Evolutionary conservation across 345 rosid genomes (phyloP).

Genomic region (Hibiscus trionum): DNA sequence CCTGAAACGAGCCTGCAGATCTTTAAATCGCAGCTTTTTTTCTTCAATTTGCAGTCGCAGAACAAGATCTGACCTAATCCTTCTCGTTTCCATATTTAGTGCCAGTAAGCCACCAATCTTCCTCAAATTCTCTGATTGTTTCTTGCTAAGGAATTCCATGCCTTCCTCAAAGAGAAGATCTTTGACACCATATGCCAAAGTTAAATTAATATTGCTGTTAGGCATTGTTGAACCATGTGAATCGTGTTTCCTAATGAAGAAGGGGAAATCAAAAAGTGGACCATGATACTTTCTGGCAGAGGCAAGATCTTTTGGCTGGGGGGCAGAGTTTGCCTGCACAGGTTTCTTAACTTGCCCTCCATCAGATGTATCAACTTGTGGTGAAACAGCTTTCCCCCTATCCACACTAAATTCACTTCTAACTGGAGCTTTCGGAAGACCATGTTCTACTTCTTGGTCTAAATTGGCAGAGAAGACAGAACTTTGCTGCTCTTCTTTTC

Average conservation of each 20-base stretch:
- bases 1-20: constrained; percentile 77
- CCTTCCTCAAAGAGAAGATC: constrained; percentile 93
- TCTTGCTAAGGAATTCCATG: constrained; percentile 62
- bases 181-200: constrained; percentile 77
- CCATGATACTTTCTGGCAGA: constrained; percentile 94
- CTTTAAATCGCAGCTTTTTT: constrained; percentile 73
- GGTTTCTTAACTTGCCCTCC: constrained; percentile 60
- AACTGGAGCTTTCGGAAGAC: constrained; percentile 40
- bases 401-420: constrained; percentile 59
- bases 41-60: constrained; percentile 95
- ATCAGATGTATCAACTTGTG: constrained; percentile 49
- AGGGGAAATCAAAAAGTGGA: constrained; percentile 95
- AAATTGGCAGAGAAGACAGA: constrained; percentile 46
- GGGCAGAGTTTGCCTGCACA: constrained; percentile 41
- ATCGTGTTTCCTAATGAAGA: constrained; percentile 93
- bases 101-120: constrained; percentile 76
- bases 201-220: constrained; percentile 69
- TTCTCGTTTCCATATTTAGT: constrained; percentile 82
- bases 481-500: constrained; percentile 59
- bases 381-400: constrained; percentile 61
- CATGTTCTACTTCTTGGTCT: constrained; percentile 66
- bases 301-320: constrained; percentile 66
- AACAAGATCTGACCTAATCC: constrained; percentile 98
- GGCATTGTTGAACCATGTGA: constrained; percentile 65
- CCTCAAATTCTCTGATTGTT: constrained; percentile 69